phyloP scores from a whole-genome alignment of 2,329 filamentous ascomycete species.

The Simplicillium aogashimaense region DNA sequence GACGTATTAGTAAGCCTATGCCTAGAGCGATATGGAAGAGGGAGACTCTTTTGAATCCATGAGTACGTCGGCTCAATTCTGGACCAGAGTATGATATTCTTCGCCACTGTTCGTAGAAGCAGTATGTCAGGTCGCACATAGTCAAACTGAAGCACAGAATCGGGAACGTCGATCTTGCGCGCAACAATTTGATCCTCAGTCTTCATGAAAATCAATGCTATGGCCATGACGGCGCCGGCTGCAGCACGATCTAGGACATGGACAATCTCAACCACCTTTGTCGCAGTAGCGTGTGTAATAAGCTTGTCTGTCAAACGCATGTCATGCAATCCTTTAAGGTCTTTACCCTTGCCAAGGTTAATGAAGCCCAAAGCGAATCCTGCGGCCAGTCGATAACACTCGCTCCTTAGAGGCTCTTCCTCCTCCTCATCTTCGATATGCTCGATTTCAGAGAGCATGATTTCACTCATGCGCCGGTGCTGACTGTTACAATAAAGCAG shows the following conservation, averaged over 20 bases:
- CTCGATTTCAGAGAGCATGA: constrained; percentile 97
- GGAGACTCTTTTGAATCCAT: constrained; percentile 72
- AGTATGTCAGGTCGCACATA: constrained; percentile 92
- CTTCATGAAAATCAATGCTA: constrained; percentile 94
- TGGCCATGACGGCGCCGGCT: constrained; percentile 82
- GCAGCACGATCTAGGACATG: constrained; percentile 90
- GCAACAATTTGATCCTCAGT: constrained; percentile 81
- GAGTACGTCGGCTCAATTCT: constrained; percentile 60
- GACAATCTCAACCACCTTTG: constrained; percentile 83
- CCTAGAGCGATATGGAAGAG: constrained; percentile 54
- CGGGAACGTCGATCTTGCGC: constrained; percentile 84
- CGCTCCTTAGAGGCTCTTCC: constrained; percentile 76
- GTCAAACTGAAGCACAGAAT: constrained; percentile 84
- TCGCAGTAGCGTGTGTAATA: constrained; percentile 73
- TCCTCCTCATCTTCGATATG: constrained; percentile 72
- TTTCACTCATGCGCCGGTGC: constrained; percentile 96
- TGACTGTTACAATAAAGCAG: constrained; percentile 90
- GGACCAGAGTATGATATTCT: constrained; percentile 89
- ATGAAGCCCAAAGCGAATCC: constrained; percentile 91
- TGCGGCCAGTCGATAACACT: constrained; percentile 91
- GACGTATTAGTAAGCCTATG: constrained; percentile 49
- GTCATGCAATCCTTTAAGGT: constrained; percentile 81
- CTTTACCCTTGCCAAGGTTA: constrained; percentile 83
- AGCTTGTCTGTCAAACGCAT: constrained; percentile 89
- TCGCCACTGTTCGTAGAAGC: constrained; percentile 77